Base-by-base conservation (phyloP, 2,329 filamentous ascomycete genomes). In the Reticulascus tulasneorum region DNA sequence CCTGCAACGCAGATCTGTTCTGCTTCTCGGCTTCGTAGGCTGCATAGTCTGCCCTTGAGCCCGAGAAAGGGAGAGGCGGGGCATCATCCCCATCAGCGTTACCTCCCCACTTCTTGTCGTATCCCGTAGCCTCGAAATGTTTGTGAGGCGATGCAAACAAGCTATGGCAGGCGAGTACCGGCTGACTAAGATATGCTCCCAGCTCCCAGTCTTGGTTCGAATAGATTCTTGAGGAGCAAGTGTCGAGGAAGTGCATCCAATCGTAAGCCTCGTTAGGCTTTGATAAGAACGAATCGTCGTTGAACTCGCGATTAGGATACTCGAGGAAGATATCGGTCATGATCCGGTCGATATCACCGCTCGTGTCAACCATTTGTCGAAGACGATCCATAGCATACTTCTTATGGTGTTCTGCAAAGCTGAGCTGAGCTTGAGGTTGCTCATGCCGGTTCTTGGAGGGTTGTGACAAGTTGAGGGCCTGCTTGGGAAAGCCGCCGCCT, bases 181-280 rank as follows among this genome's bases (percentile, higher is more conserved):
- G 83, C 48, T 93, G 86, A 51, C 82, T 86, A 31, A 97, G 75
- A 57, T 98, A 98, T 0, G 87, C 82, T 1, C 77, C 78, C 12
- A 98, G 68, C 59, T 98, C 93, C 86, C 93, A 98, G 37, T 94
- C 90, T 57, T 96, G 91, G 40, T 77, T 82, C n/a, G 79, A 68
- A 55, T 82, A 94, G 2, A 97, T 74, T 24, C 82, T 79, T 1
- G 82, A 81, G 17, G 87, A 88, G 45, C 94, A 81, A 1, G 71
- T 69, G 52, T 97, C 93, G 60, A 96, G 86, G 61, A 98, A 97
- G 58, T 94, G 73, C 37, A 98, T 76, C 93, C 93, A 98, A 53
- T 96, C 91, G 59, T 95, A 94, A 1, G 87, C 87, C 57, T 76
- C 67, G 47, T 84, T 81, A 0, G 94, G 94, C 55, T 98, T 98